Base-by-base conservation (phyloP, 2,329 filamentous ascomycete genomes). In the Aspergillus fumigatus region DNA sequence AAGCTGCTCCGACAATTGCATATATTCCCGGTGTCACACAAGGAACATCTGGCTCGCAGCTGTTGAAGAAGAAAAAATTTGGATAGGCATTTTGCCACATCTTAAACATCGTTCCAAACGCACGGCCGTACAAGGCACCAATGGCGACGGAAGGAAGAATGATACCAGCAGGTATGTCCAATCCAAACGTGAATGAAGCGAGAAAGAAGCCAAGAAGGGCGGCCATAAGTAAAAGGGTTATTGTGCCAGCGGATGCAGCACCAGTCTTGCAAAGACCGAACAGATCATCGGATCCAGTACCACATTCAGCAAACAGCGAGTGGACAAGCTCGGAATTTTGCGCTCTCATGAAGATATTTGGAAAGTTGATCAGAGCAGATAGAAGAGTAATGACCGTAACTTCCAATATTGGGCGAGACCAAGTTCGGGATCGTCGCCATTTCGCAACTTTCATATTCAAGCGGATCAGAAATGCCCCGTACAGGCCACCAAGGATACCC, bases 111-210 rank as follows among this genome's bases (percentile, higher is more conserved):
- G 97, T 91, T 40, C 94, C 94, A 19, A 97, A 80, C 11, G 92
- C 92, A 41, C 94, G 89, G 25, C 94, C 94, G 54, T 89, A 90
- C 5, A 97, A 81, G 9, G 93, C 94, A 27, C 94, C 94, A 56
- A 99, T 93, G 48, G 93, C 92, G 85, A 99, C 94, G 11, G 93
- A 96, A 1, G 94, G 94, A 1, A 99, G 82, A 58, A 99, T 92
- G 62, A 99, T 96, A 48, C 94, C 94, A 2, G 94, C 93, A 8
- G 94, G 94, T 51, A 99, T 91, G 65, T 96, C 90, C 6, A 97
- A 82, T 47, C 94, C 94, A 70, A 99, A 99, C 0, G 93, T 97
- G 60, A 96, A 82, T 54, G 88, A 85, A 10, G 93, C 87, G 14
- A 99, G 84, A 62, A 92, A 82, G 75, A 96, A 93, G 56, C 92